These are phyloP conservation scores for Purpureocillium lavendulum DNA, from an alignment of 2,329 filamentous ascomycete species.

Conservation along the genomic window DNA sequence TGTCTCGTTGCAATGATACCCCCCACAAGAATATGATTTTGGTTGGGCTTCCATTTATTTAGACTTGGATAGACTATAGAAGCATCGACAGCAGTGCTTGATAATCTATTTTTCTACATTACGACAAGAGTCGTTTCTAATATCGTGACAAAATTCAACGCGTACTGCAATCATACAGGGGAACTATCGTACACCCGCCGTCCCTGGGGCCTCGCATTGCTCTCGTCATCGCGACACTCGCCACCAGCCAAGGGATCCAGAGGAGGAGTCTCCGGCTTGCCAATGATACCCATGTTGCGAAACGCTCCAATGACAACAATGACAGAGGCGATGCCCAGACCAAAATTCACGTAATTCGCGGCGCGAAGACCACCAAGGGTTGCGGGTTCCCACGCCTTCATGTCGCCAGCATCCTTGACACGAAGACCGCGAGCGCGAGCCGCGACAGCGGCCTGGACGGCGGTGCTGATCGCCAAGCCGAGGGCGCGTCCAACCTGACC, in stretches of 20 bases:
- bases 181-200: no score
- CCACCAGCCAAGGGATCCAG: slow-evolving; percentile 4
- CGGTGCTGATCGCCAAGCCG: slow-evolving; percentile 57
- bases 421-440: slow-evolving; percentile 34
- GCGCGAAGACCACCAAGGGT: slow-evolving; percentile 40
- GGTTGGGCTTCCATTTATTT: neutral
- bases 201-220: neutral
- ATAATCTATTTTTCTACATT: no score
- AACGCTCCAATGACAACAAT: slow-evolving; percentile 38
- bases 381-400: slow-evolving; percentile 33
- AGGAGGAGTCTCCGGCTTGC: slow-evolving; percentile 21
- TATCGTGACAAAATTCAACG: no score
- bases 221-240: neutral
- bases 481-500: slow-evolving; percentile 58
- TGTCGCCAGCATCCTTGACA: slow-evolving; percentile 33
- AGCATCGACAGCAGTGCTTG: no score
- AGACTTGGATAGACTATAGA: no score
- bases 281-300: slow-evolving; percentile 43
- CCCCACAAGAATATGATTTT: slow-evolving; percentile 3
- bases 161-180: no score
- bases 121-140: no score
- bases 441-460: slow-evolving; percentile 55
- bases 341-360: slow-evolving; percentile 45
- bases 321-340: slow-evolving; percentile 33
- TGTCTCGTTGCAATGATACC: slow-evolving; percentile 2